A percentile compares a stretch with the other conserved stretches of the same genome.
Evolutionary conservation across 345 rosid genomes (phyloP).

Genomic region (Lagerstroemia speciosa): DNA sequence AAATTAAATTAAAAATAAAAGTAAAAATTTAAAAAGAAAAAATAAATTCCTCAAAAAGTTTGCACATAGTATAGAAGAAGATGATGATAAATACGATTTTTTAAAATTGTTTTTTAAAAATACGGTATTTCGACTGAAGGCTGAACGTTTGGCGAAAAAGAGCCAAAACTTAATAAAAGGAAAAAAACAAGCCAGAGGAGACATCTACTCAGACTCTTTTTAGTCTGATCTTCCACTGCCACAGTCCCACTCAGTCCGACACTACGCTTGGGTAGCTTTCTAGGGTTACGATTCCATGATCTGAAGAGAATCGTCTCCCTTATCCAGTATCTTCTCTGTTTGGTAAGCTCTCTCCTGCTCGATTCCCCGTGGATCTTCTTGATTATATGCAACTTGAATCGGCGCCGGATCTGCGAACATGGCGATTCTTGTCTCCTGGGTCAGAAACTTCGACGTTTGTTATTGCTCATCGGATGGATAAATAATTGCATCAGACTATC

Average conservation of each 20-base stretch:
- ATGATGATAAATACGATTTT: too few relatives aligned
- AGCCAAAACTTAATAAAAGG: too few relatives aligned
- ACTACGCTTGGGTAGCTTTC: background rate
- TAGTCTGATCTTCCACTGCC: too few relatives aligned
- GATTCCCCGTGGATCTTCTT: background rate
- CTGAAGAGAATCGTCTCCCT: background rate
- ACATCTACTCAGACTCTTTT: too few relatives aligned
- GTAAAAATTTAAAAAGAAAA: too few relatives aligned
- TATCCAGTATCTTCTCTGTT: background rate
- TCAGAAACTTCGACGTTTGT: background rate
- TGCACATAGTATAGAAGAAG: too few relatives aligned
- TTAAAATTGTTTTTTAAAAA: too few relatives aligned
- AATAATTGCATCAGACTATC: background rate
- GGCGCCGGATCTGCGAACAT: background rate
- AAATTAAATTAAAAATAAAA: too few relatives aligned
- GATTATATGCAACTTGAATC: background rate
- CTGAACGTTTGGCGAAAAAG: too few relatives aligned
- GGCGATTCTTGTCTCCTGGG: background rate
- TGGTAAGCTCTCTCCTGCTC: background rate
- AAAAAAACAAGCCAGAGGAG: too few relatives aligned
- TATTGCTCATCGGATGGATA: background rate
- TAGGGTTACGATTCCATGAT: constrained; percentile 1
- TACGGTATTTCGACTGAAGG: too few relatives aligned
- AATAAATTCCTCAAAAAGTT: too few relatives aligned
- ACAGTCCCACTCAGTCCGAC: background rate